phyloP scores from a whole-genome alignment of 129 eudicot species.

The Lactuca saligna region DNA sequence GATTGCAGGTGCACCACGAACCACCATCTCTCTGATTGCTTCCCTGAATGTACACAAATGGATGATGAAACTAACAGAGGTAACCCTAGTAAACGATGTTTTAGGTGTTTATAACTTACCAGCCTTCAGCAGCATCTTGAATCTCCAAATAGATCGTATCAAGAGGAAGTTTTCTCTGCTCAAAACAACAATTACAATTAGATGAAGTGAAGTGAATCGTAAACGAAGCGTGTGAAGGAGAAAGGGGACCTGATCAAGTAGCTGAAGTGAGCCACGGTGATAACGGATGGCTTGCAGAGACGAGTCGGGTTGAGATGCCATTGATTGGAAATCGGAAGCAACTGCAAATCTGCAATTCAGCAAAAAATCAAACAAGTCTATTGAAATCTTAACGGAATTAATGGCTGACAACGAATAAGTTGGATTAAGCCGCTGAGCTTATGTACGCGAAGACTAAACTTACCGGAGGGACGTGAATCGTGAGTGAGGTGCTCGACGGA shows the following conservation, averaged over 20 bases:
- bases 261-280: constrained; percentile 76
- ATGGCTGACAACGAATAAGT: not conserved
- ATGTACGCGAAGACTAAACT: not conserved
- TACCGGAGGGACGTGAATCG: not conserved
- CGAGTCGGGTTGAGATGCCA: constrained; percentile 29
- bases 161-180: constrained; percentile 90
- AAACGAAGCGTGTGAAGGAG: not conserved
- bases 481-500: not conserved
- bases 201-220: not conserved
- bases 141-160: constrained; percentile 79
- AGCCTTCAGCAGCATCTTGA: constrained; percentile 64
- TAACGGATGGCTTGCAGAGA: constrained; percentile 71
- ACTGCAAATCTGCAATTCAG: constrained; percentile 17
- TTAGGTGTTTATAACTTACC: constrained; percentile 37
- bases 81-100: not conserved
- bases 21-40: constrained; percentile 96
- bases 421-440: not conserved
- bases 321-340: not conserved
- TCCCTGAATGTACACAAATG: constrained; percentile 40
- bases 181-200: constrained; percentile 13
- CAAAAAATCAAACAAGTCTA: not conserved
- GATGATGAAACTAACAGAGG: not conserved
- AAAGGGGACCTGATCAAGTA: constrained; percentile 66
- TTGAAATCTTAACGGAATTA: not conserved
- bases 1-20: constrained; percentile 98